phyloP scores from a whole-genome alignment of 2,329 filamentous ascomycete genomes.

The Leptographium galeiforme region DNA sequence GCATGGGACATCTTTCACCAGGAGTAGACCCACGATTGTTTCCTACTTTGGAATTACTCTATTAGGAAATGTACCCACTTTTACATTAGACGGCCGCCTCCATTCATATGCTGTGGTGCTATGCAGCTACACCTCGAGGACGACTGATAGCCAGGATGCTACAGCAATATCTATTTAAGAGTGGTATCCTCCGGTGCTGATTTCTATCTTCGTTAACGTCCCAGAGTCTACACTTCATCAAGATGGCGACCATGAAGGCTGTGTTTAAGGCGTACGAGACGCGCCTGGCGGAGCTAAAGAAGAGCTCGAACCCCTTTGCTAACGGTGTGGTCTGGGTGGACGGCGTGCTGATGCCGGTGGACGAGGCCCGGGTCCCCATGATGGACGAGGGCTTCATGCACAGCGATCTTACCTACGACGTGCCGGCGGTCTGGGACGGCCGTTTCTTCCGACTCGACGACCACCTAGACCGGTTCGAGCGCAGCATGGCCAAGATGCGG shows the following conservation, averaged over 20 bases:
- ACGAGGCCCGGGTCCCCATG: slow-evolving; percentile 32
- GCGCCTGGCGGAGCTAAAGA: slow-evolving; percentile 13
- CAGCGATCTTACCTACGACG: slow-evolving; percentile 38
- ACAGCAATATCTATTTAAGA: too few relatives aligned
- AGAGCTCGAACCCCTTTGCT: slow-evolving; percentile 25
- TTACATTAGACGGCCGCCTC: too few relatives aligned
- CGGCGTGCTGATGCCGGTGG: slow-evolving; percentile 26
- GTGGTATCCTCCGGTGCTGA: too few relatives aligned
- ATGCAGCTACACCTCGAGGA: too few relatives aligned
- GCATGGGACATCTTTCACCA: too few relatives aligned
- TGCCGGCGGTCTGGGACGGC: slow-evolving; percentile 36
- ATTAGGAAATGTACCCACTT: too few relatives aligned
- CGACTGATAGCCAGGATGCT: too few relatives aligned
- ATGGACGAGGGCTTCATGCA: slow-evolving; percentile 38
- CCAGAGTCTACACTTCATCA: background rate
- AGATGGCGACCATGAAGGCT: slow-evolving; percentile 7
- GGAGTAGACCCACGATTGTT: too few relatives aligned
- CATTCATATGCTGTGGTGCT: too few relatives aligned
- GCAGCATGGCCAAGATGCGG: slow-evolving; percentile 30
- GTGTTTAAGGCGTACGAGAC: slow-evolving; percentile 7
- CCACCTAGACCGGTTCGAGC: slow-evolving; percentile 28
- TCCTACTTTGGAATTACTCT: too few relatives aligned
- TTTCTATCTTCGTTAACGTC: too few relatives aligned
- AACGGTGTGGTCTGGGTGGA: slow-evolving; percentile 32
- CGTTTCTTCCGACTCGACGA: slow-evolving; percentile 38